phyloP scores from a whole-genome alignment of 148 eudicot genomes.

The Pharnaceum exiguum region DNA sequence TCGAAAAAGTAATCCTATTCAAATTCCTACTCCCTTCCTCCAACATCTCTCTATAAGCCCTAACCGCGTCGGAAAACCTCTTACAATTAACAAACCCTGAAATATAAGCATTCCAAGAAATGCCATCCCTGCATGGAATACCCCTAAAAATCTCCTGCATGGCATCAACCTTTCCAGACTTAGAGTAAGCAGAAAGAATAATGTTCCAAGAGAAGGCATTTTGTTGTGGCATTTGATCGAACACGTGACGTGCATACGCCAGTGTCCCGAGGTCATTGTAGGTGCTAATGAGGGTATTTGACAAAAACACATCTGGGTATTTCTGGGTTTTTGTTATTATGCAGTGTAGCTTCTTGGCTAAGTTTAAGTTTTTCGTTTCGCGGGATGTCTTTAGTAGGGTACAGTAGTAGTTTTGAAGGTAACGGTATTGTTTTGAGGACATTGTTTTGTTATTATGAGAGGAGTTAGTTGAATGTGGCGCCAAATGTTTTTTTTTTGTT shows the following conservation, averaged over 20 bases:
- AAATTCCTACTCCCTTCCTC: slow-evolving; percentile 41
- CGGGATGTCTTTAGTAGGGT: slow-evolving; percentile 71
- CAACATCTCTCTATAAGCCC: slow-evolving; percentile 59
- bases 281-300: slow-evolving; percentile 42
- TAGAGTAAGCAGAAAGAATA: slow-evolving; percentile 60
- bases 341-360: slow-evolving; percentile 61
- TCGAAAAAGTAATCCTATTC: slow-evolving; percentile 65
- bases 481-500: slow-evolving; percentile 1
- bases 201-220: slow-evolving; percentile 80
- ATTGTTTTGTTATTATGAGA: slow-evolving; percentile 13
- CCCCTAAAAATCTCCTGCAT: slow-evolving; percentile 53
- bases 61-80: slow-evolving; percentile 35
- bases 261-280: slow-evolving; percentile 35
- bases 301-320: slow-evolving; percentile 47
- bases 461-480: slow-evolving; percentile 34
- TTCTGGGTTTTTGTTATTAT: slow-evolving; percentile 41
- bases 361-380: slow-evolving; percentile 39
- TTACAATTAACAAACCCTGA: slow-evolving; percentile 62
- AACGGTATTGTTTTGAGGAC: slow-evolving; percentile 31
- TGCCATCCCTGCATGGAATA: slow-evolving; percentile 65
- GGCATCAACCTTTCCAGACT: slow-evolving; percentile 33
- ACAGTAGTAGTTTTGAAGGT: slow-evolving; percentile 44
- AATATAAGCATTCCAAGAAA: slow-evolving; percentile 81
- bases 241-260: slow-evolving; percentile 69
- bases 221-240: slow-evolving; percentile 62